These are phyloP conservation scores for Carex sylvatica DNA, from an alignment of 202 grass and related monocot species.

Conservation along the genomic window DNA sequence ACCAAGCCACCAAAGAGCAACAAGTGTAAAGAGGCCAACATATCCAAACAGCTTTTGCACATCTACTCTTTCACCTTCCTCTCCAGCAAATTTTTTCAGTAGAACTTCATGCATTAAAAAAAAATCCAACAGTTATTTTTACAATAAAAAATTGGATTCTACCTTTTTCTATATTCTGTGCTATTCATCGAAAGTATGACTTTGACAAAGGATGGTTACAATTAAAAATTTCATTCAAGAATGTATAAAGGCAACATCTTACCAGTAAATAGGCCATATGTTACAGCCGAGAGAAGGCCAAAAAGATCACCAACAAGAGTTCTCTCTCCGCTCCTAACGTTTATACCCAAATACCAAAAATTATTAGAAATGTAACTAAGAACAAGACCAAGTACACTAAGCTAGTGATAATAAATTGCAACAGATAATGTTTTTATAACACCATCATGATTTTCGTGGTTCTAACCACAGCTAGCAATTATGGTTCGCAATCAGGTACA, in stretches of 20 bases:
- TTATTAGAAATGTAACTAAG: not conserved
- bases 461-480: not conserved
- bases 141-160: not conserved
- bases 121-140: not conserved
- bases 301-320: slow-evolving; percentile 89
- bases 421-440: not conserved
- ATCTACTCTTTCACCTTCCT: slow-evolving; percentile 82
- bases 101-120: slow-evolving; percentile 55
- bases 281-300: slow-evolving; percentile 82
- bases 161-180: not conserved
- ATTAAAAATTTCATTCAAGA: not conserved
- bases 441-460: not conserved
- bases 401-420: not conserved
- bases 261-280: slow-evolving; percentile 90
- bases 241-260: not conserved
- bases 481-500: not conserved
- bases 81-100: slow-evolving; percentile 93
- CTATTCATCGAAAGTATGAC: not conserved
- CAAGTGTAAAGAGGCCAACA: slow-evolving; percentile 66
- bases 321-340: slow-evolving; percentile 56
- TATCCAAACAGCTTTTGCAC: slow-evolving; percentile 94
- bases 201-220: not conserved
- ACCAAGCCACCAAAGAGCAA: slow-evolving; percentile 96
- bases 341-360: not conserved
- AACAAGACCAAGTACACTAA: not conserved